Conservation (phyloP, 2,329 filamentous ascomycete species). For the Fusarium chuoi region DNA sequence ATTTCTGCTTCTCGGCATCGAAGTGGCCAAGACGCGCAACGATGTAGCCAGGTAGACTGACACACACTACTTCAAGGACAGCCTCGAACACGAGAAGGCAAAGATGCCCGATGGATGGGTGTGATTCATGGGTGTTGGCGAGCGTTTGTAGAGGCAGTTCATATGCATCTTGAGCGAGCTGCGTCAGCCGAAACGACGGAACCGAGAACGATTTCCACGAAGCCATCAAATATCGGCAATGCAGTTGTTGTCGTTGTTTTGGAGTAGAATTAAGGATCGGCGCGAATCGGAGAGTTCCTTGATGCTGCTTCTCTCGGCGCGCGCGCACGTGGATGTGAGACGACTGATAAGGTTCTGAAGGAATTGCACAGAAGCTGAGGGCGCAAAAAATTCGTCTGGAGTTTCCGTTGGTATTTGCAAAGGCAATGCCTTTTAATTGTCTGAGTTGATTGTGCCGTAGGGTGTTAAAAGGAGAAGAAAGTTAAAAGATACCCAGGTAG, state of each 20-base stretch:
- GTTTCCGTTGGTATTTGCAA: neutral
- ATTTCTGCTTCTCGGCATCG: slow-evolving; percentile 95
- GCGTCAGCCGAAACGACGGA: slow-evolving; percentile 58
- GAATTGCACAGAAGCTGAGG: neutral
- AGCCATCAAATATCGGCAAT: slow-evolving; percentile 48
- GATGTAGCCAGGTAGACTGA: slow-evolving; percentile 93
- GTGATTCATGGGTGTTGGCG: slow-evolving; percentile 59
- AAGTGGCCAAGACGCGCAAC: slow-evolving; percentile 92
- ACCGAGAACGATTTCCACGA: slow-evolving; percentile 51
- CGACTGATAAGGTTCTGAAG: slow-evolving; percentile 14
- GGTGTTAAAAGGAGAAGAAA: slow-evolving; percentile 4
- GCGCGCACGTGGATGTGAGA: slow-evolving; percentile 2
- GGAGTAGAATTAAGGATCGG: slow-evolving; percentile 9
- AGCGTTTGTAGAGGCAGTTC: slow-evolving; percentile 56
- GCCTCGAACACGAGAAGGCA: slow-evolving; percentile 91
- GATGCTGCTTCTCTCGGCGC: slow-evolving; percentile 21
- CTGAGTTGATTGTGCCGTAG: neutral
- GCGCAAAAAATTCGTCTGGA: neutral
- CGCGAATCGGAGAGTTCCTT: slow-evolving; percentile 18
- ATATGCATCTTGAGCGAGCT: slow-evolving; percentile 52
- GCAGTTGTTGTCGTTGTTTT: slow-evolving; percentile 10
- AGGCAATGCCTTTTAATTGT: slow-evolving; percentile 19
- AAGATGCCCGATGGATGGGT: slow-evolving; percentile 75
- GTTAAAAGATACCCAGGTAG: neutral
- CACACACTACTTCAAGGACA: slow-evolving; percentile 93